Conservation (phyloP, 2,329 filamentous ascomycete genomes). For the Furcasterigmium sp. region DNA sequence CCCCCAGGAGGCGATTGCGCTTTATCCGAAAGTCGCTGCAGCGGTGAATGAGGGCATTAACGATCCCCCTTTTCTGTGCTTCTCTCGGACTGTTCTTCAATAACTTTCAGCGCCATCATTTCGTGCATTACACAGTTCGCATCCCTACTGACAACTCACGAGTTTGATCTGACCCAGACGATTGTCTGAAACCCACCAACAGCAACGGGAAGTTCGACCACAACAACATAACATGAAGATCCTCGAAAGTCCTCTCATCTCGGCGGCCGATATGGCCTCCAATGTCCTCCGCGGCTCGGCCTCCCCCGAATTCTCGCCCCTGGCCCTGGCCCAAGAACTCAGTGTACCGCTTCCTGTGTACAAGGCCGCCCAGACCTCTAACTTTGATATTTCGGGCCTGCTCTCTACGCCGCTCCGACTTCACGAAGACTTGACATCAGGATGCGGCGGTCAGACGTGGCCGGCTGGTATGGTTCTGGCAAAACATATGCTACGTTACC, state of each 20-base stretch:
- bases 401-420: constrained; percentile 66
- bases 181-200: too few species aligned
- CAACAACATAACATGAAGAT: constrained; percentile 8
- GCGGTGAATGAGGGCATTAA: constrained; percentile 1
- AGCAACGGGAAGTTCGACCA: background rate
- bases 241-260: constrained; percentile 9
- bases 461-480: constrained; percentile 85
- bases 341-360: constrained; percentile 51
- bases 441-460: constrained; percentile 93
- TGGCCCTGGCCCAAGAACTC: constrained; percentile 48
- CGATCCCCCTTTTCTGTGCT: background rate
- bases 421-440: constrained; percentile 78
- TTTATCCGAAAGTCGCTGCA: background rate
- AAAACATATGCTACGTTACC: constrained; percentile 77
- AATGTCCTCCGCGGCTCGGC: constrained; percentile 21
- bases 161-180: too few species aligned
- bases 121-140: too few species aligned
- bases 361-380: constrained; percentile 48
- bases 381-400: constrained; percentile 66
- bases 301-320: constrained; percentile 45
- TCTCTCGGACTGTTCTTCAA: too few species aligned
- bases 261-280: constrained; percentile 5
- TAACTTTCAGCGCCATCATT: too few species aligned
- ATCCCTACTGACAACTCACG: too few species aligned
- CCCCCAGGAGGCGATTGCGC: background rate